Base-by-base conservation (phyloP, 805 yeast genomes). In the Wickerhamiella parazyma region DNA sequence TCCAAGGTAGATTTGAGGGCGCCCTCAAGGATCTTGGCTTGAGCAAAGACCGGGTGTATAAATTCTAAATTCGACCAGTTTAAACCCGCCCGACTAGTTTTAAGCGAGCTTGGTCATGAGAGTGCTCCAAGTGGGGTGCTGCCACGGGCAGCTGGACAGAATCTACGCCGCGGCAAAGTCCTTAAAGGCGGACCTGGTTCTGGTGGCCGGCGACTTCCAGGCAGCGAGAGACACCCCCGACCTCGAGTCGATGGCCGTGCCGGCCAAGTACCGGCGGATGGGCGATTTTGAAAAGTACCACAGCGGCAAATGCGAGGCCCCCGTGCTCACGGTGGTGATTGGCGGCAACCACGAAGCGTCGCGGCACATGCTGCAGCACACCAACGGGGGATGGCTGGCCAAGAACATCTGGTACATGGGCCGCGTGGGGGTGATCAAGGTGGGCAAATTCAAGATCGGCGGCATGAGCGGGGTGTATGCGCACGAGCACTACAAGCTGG, bases 291-390 rank as follows among this genome's bases (percentile, higher is more conserved):
- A 72, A 36, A 63, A 71, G 19, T 89, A 86, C 58, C 83, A 82
- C 54, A 56, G 55, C 1, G 84, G 89, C 1, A 50, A 53, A 16
- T 65, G 62, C 38, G 59, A 42, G 22, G 94, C 95, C 0, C 95
- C 95, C 0, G 68, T 80, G 1, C 60, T 76, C 25, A 89, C 97
- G 0, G 51, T 91, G 0, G 80, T 89, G 51, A 75, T 91, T 34
- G 97, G 98, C 2, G 98, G 98, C 0, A 91, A 91, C 61, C 98
- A 91, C 56, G 98, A 91, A 57, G 77, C 91, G 3, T 82, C 93
- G 46, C 75, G 78, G 47, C 83, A 81, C 57, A 56, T 91, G 49
- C 65, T 72, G 48, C 85, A 81, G 51, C 62, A 87, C 46, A 74
- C 73, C 47, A 72, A 70, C 57, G 98, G 98, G 10, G 98, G 98